Evolutionary conservation across 2,329 filamentous ascomycete species (phyloP), one percentile per base, ranked within the genome.

Genomic region (Aspergillus costaricaensis): DNA sequence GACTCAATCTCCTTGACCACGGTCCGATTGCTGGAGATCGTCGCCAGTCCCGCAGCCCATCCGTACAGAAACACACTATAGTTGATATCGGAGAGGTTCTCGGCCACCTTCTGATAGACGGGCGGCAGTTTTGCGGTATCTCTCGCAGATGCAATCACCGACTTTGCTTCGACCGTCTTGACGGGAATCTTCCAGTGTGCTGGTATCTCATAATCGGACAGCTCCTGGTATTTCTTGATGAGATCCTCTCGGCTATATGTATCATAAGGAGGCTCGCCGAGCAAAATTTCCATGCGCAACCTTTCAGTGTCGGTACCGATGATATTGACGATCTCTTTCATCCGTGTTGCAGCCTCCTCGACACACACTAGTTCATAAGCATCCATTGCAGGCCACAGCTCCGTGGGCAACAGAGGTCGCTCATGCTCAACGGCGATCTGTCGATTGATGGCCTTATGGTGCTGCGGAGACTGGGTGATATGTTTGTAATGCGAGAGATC

Each of bases 21-120:
- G 1, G 84, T 85, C 21, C 85, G 82, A 70, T 93, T 92, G 62
- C 87, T 88, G 3, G 89, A 91, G 55, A 93, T 76, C 0, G 89
- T 92, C 1, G 88, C 90, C 25, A 84, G 70, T 0, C 82, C 79
- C 8, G 79, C 76, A 9, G 81, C 81, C 90, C 90, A 93, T 15
- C 90, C 90, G 68, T 87, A 87, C 55, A 90, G 78, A 69, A 92
- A 91, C 8, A 91, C 89, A 19, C 88, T 87, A 56, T 82, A 76
- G 67, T 91, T 92, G 59, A 90, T 86, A 12, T 80, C 75, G 0
- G 84, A 86, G 55, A 90, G 77, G 5, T 80, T 76, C 8, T 78
- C 66, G 5, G 70, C 79, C 55, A 82, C 81, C 65, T 69, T 77
- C 43, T 67, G 70, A 52, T 70, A 75, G 12, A 84, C 78, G 14